Evolutionary conservation across 768 basidiomycete genomes (phyloP).

Genomic region (Rhodocollybia butyracea): DNA sequence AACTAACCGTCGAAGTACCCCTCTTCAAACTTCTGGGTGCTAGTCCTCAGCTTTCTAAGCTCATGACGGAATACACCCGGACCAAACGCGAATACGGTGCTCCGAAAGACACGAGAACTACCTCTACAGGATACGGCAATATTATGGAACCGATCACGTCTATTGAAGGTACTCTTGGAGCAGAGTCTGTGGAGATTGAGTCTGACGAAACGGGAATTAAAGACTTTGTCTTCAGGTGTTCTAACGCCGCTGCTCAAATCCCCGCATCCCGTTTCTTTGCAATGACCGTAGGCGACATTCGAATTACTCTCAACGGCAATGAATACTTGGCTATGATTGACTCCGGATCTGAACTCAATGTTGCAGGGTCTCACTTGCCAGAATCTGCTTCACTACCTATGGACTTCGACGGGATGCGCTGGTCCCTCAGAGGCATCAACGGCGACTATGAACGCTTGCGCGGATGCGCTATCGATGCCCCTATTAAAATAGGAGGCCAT

Average conservation of each 20-base stretch:
- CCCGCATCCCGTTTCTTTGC: background rate
- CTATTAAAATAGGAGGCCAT: conserved; percentile 13
- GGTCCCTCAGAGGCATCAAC: conserved; percentile 24
- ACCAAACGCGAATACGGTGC: background rate
- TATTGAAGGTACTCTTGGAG: background rate
- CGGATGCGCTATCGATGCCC: conserved; percentile 16
- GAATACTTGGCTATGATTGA: conserved; percentile 1
- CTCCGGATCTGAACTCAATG: conserved; percentile 5
- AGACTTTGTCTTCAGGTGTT: background rate
- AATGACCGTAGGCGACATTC: background rate
- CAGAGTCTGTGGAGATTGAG: background rate
- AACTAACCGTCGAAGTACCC: background rate
- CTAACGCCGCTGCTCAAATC: background rate
- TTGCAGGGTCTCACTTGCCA: background rate
- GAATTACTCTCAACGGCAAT: background rate
- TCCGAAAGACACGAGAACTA: background rate
- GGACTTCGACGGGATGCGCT: conserved; percentile 38
- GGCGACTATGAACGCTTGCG: conserved; percentile 11
- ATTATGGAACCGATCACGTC: background rate
- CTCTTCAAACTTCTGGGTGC: background rate
- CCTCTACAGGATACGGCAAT: background rate
- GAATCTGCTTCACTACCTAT: conserved; percentile 35
- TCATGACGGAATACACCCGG: background rate
- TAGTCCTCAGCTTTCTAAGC: background rate
- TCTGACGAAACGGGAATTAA: background rate